Percentiles rank a stretch among this genome's conserved stretches.
These are phyloP conservation scores for Podospora appendiculata DNA, from an alignment of 495 filamentous ascomycete genomes.

Conservation along the genomic window DNA sequence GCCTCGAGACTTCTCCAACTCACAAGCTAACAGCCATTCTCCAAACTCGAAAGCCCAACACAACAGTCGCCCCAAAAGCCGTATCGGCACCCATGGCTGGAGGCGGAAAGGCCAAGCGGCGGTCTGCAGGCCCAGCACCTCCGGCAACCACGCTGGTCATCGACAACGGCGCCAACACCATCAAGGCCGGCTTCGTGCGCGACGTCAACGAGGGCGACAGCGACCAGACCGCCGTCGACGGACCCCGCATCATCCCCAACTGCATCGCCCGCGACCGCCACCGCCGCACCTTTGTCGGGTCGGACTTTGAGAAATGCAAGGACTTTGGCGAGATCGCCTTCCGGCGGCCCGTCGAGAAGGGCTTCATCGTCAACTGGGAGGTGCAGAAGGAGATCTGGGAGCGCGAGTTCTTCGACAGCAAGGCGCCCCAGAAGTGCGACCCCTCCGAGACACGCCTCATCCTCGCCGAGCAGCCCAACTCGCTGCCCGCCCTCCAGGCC, in stretches of 20 bases:
- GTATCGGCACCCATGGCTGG: conserved; percentile 31
- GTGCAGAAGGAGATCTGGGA: conserved; percentile 96
- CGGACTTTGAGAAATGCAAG: conserved; percentile 69
- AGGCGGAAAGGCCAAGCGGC: conserved; percentile 27
- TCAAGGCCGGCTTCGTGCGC: conserved; percentile 82
- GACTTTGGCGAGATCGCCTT: conserved; percentile 89
- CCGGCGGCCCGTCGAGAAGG: conserved; percentile 88
- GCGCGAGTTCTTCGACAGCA: conserved; percentile 73
- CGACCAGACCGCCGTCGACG: conserved; percentile 24
- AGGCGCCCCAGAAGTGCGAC: conserved; percentile 58
- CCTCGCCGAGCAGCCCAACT: conserved; percentile 87
- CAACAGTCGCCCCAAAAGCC: no score
- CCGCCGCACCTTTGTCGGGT: conserved; percentile 67
- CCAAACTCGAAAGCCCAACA: no score
- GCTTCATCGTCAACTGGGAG: conserved; percentile 95
- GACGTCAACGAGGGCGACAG: background rate
- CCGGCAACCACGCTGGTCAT: conserved; percentile 71
- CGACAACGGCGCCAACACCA: conserved; percentile 89
- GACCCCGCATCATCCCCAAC: conserved; percentile 74
- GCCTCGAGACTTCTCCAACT: no score
- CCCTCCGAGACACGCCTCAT: conserved; percentile 75
- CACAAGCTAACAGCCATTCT: no score
- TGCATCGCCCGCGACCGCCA: conserved; percentile 78
- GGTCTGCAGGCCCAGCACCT: conserved; percentile 28
- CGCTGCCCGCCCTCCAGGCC: conserved; percentile 66